Conservation (phyloP, 192 early-diverging fungal species). For the Coemansia umbellata region DNA sequence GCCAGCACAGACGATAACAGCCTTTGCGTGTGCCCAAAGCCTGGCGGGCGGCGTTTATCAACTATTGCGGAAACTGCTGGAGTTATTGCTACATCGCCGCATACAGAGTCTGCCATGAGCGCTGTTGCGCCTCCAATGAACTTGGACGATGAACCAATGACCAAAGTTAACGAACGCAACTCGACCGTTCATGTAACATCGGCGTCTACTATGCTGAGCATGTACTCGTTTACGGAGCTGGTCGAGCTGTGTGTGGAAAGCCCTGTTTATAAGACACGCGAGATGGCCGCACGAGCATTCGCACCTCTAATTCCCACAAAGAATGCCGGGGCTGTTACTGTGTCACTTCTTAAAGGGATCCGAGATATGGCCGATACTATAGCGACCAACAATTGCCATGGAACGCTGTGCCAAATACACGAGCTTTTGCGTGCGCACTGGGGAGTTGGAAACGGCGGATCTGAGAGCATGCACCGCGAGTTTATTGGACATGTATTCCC, state of each 20-base stretch:
- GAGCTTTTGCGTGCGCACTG: conserved; percentile 62
- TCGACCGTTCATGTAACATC: conserved; percentile 49
- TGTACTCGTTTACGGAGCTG: conserved; percentile 51
- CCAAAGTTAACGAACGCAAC: conserved; percentile 49
- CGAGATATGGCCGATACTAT: conserved; percentile 35
- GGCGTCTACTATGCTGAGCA: conserved; percentile 43
- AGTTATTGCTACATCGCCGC: conserved; percentile 23
- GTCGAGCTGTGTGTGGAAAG: conserved; percentile 47
- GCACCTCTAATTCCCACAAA: conserved; percentile 69
- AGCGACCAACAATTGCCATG: conserved; percentile 73
- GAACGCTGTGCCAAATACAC: conserved; percentile 67
- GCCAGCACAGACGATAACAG: background rate
- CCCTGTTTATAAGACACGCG: conserved; percentile 66
- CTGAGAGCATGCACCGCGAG: conserved; percentile 36
- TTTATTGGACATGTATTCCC: conserved; percentile 51
- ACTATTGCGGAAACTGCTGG: conserved; percentile 9
- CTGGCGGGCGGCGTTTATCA: too few relatives aligned
- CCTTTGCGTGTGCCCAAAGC: background rate
- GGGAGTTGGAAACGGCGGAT: conserved; percentile 51
- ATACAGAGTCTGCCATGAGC: conserved; percentile 22
- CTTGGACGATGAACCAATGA: conserved; percentile 36
- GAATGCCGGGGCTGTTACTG: conserved; percentile 37
- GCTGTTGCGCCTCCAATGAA: conserved; percentile 50
- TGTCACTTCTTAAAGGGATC: conserved; percentile 52
- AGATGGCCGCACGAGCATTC: conserved; percentile 80